Conservation (phyloP, 2,329 filamentous ascomycete species). For the Kalmusia sp. region DNA sequence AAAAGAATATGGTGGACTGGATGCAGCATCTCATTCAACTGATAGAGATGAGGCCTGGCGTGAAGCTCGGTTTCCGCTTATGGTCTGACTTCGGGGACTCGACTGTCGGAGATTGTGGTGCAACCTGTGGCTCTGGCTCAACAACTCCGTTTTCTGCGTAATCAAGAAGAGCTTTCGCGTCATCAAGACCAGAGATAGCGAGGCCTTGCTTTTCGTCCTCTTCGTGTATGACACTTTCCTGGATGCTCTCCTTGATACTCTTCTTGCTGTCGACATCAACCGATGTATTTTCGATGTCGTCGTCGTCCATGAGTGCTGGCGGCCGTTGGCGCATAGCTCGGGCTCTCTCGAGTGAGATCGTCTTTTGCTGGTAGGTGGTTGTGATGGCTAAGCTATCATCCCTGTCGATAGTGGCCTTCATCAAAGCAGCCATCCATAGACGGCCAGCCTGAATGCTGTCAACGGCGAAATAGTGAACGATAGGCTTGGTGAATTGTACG, state of each 20-base stretch:
- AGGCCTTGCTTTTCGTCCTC: conserved; percentile 47
- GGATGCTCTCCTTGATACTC: conserved; percentile 45
- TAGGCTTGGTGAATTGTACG: conserved; percentile 97
- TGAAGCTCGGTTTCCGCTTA: conserved; percentile 21
- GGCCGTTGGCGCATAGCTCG: conserved; percentile 87
- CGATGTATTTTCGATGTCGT: conserved; percentile 43
- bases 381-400: conserved; percentile 80
- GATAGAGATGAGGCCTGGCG: conserved; percentile 12
- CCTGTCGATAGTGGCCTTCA: conserved; percentile 98
- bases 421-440: conserved; percentile 96
- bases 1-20: neutral
- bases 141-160: conserved; percentile 35
- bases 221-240: conserved; percentile 44
- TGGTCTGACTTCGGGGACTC: conserved; percentile 9
- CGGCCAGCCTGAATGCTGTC: conserved; percentile 87
- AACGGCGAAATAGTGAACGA: conserved; percentile 96
- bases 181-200: conserved; percentile 46
- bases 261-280: conserved; percentile 32
- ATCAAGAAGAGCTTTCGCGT: conserved; percentile 42
- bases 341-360: conserved; percentile 89
- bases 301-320: conserved; percentile 77
- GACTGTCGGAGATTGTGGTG: neutral
- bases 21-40: conserved; percentile 5
- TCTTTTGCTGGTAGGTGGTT: conserved; percentile 96
- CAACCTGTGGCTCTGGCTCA: neutral